These are phyloP conservation scores for Dothistroma pini DNA, from an alignment of 2,329 filamentous ascomycete species.

Conservation along the genomic window DNA sequence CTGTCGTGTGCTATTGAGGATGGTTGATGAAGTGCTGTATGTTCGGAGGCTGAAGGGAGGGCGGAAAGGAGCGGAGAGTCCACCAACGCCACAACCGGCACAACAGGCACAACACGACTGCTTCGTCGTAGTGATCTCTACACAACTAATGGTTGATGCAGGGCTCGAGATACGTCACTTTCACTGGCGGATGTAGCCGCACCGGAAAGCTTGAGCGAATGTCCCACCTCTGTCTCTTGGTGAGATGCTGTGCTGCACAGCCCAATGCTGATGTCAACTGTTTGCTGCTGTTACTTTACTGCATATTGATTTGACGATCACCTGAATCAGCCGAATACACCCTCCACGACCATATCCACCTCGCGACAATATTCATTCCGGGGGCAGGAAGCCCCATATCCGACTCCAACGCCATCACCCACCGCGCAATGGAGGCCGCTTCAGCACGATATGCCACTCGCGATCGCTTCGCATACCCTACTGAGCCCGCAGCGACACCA, in stretches of 20 bases:
- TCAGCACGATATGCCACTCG: conserved; percentile 92
- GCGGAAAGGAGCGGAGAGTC: no score
- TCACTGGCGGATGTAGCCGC: not conserved
- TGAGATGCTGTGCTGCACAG: not conserved
- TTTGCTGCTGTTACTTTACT: not conserved
- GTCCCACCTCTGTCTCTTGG: not conserved
- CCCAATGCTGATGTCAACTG: not conserved
- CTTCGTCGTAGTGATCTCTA: conserved; percentile 6
- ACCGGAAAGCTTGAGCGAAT: not conserved
- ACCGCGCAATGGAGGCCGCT: conserved; percentile 71
- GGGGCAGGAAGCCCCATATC: conserved; percentile 14
- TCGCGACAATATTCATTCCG: not conserved
- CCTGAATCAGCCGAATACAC: not conserved
- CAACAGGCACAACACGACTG: no score
- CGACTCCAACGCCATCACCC: not conserved
- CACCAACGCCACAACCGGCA: not conserved
- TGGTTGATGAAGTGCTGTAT: not conserved
- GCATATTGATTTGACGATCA: not conserved
- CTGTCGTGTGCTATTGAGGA: not conserved
- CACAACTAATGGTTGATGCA: not conserved
- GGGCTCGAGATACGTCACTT: not conserved
- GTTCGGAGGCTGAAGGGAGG: not conserved
- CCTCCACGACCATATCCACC: not conserved
- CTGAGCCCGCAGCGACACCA: conserved; percentile 74
- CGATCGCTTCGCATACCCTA: conserved; percentile 85